These are phyloP conservation scores for Rhododendron mucronatum DNA, from an alignment of 148 eudicot genomes.

Conservation along the genomic window DNA sequence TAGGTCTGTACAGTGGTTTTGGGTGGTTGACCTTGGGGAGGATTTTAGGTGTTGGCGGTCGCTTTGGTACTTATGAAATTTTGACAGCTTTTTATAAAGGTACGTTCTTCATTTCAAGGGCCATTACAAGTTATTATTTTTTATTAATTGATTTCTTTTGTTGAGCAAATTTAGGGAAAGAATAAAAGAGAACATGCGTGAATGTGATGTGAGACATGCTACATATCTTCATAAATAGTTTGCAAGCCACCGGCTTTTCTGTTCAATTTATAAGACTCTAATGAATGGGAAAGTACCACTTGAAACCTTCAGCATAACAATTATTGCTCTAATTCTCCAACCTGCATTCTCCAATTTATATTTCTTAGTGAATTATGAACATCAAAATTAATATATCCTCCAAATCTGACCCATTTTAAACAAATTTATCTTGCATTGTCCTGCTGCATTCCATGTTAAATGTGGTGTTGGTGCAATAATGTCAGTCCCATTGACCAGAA, in stretches of 20 bases:
- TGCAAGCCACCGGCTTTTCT: neutral
- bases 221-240: neutral
- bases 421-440: neutral
- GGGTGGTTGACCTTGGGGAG: conserved; percentile 71
- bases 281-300: neutral
- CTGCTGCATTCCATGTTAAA: neutral
- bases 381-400: neutral
- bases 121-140: neutral
- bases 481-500: too few relatives aligned
- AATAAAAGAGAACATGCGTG: neutral
- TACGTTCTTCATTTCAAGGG: neutral
- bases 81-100: conserved; percentile 28
- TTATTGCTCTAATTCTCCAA: neutral
- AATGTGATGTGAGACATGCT: neutral
- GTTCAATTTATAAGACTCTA: neutral
- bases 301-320: neutral
- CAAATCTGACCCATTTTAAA: neutral
- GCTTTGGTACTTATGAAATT: conserved; percentile 82
- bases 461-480: neutral
- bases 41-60: conserved; percentile 62
- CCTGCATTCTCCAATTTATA: neutral
- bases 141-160: neutral
- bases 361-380: neutral
- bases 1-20: conserved; percentile 69
- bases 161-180: neutral